Evolutionary conservation across 768 basidiomycete genomes (phyloP).

Genomic region (Rhodocollybia butyracea): DNA sequence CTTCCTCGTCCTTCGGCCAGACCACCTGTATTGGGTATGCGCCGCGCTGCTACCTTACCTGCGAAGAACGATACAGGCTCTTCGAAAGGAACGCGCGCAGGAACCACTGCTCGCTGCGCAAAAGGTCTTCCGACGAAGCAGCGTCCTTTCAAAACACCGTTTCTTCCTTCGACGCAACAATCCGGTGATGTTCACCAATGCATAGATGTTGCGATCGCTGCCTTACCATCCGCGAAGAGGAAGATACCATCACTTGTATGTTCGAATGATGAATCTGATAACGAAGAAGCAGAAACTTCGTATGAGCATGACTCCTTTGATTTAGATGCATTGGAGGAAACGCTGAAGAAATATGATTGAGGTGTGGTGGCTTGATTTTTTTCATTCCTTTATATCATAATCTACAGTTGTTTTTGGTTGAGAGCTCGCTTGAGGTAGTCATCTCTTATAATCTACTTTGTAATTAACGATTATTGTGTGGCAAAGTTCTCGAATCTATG

Average conservation of each 20-base stretch:
- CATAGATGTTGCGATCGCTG: neutral
- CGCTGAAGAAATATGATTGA: slow-evolving; percentile 3
- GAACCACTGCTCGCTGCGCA: neutral
- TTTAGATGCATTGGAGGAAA: slow-evolving; percentile 3
- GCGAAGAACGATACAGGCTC: neutral
- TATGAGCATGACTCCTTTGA: slow-evolving; percentile 5
- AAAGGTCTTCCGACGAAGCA: neutral
- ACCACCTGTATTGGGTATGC: slow-evolving; percentile 7
- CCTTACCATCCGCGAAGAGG: neutral
- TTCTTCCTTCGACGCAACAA: neutral
- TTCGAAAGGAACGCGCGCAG: neutral
- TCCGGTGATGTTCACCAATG: neutral
- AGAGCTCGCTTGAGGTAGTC: too few relatives aligned
- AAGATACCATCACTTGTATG: neutral
- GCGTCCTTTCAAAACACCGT: neutral
- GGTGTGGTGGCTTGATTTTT: neutral
- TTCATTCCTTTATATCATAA: neutral
- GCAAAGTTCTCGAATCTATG: too few relatives aligned
- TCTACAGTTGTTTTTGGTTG: neutral
- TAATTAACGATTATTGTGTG: too few relatives aligned
- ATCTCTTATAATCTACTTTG: too few relatives aligned
- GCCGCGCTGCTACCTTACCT: neutral
- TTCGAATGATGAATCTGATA: neutral
- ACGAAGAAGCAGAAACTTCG: slow-evolving; percentile 3
- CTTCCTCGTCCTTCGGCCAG: neutral